Conservation (phyloP, 345 rosid genomes). For the Gossypium arboreum region DNA sequence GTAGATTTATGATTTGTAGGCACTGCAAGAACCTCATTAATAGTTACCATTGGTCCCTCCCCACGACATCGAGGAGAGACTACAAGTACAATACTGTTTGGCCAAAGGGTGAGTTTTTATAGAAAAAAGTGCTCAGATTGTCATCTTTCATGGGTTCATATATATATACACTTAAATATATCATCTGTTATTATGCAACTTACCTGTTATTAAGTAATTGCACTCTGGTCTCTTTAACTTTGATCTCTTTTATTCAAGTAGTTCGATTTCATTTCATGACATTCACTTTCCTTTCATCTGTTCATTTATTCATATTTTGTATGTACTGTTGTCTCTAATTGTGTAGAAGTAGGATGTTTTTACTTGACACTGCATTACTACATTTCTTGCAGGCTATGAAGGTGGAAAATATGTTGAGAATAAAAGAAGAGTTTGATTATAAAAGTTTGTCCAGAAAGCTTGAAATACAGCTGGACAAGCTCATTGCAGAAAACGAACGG, state of each 20-base stretch:
- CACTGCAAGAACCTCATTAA: slow-evolving; percentile 78
- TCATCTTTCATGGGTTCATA: neutral
- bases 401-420: slow-evolving; percentile 97
- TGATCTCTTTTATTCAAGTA: neutral
- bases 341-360: neutral
- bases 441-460: slow-evolving; percentile 91
- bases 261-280: neutral
- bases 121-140: neutral
- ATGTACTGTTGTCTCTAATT: neutral
- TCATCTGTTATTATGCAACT: slow-evolving; percentile 1
- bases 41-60: slow-evolving; percentile 85
- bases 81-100: slow-evolving; percentile 80
- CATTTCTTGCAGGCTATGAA: slow-evolving; percentile 77
- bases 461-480: slow-evolving; percentile 84
- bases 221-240: neutral
- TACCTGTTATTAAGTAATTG: neutral
- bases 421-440: slow-evolving; percentile 98
- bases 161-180: neutral
- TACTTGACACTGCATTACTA: neutral
- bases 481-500: slow-evolving; percentile 90
- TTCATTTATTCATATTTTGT: neutral
- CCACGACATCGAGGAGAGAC: slow-evolving; percentile 93
- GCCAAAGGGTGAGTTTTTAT: slow-evolving; percentile 66
- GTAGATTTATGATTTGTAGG: slow-evolving; percentile 36
- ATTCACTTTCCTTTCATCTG: slow-evolving; percentile 2